These are phyloP conservation scores for Epicoccum sorghinum DNA, from an alignment of 2,329 filamentous ascomycete species.

Conservation along the genomic window DNA sequence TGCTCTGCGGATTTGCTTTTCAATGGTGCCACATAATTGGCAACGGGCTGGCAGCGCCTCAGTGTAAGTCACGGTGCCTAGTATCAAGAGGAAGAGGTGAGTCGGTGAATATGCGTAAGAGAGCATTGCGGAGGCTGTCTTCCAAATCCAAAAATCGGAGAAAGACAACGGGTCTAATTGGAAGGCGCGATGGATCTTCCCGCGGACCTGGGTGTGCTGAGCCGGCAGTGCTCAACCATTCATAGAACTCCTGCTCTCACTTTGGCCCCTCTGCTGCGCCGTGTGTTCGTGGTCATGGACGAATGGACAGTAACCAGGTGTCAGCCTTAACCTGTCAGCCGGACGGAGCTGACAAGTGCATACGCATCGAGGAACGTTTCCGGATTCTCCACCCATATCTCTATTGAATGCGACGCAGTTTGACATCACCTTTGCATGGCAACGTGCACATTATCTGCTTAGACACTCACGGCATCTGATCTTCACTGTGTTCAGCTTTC, in stretches of 20 bases:
- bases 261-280: slow-evolving; percentile 9
- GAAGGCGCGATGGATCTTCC: not conserved
- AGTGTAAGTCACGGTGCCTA: not conserved
- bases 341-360: slow-evolving; percentile 13
- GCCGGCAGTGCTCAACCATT: slow-evolving; percentile 10
- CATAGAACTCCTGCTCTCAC: slow-evolving; percentile 2
- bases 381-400: not conserved
- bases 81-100: not conserved
- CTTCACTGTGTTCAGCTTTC: not conserved
- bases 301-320: slow-evolving; percentile 4
- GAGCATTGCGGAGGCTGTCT: not conserved
- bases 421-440: not conserved
- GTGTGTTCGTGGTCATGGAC: not conserved
- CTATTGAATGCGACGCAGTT: not conserved
- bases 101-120: not conserved
- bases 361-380: not conserved
- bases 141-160: not conserved
- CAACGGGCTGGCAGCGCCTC: slow-evolving; percentile 2
- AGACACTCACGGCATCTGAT: not conserved
- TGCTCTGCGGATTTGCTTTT: slow-evolving; percentile 3
- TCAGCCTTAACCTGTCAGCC: slow-evolving; percentile 12
- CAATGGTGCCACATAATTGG: not conserved
- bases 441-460: not conserved
- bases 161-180: not conserved
- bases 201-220: not conserved